Base-by-base conservation (phyloP, 1,284 basidiomycete species). In the Fomitopsis pinicola region DNA sequence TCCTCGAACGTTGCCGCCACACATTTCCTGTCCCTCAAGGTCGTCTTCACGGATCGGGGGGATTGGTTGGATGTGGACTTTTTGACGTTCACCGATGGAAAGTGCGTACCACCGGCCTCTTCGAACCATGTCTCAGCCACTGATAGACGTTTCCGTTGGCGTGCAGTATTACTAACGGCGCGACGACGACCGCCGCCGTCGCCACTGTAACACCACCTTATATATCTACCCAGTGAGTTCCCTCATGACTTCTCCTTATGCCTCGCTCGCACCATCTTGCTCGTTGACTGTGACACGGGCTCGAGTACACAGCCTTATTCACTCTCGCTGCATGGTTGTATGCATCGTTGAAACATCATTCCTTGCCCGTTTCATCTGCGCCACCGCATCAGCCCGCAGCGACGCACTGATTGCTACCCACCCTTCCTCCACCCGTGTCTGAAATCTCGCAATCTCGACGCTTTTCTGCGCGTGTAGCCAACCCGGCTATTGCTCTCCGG, bases 61-160 rank as follows among this genome's bases (percentile, higher is more conserved):
- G 40, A 57, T 42, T 73, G 72, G 72, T 60, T 73, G 36, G 72
- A 73, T 50, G 44, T 73, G 10, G 72, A 73, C 64, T 73, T 65
- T 58, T 63, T 73, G 61, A 67, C 67, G 8, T 66, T 73, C 60
- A 66, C 69, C 1, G 26, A 57, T n/a, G 63, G 60, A 26, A 63
- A 42, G 67, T 69, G 53, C 63, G 67, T 63, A 4, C 12, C 17
- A 5, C 36, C n/a, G 22, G 7, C n/a, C 35, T 14, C 6, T 28
- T 19, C 28, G 3, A 14, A 33, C 22, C 22, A 12, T 42, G 35
- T 22, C 52, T 28, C 36, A 14, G 7, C 40, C 15, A 38, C 38
- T 42, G 15, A 42, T 38, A 12, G 38, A 17, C 35, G 10, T 42
- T 5, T 48, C n/a, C 57, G 35, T 12, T 12, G 35, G 10, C 35